Base-by-base conservation (phyloP, 345 rosid genomes). In the Litchi chinensis region DNA sequence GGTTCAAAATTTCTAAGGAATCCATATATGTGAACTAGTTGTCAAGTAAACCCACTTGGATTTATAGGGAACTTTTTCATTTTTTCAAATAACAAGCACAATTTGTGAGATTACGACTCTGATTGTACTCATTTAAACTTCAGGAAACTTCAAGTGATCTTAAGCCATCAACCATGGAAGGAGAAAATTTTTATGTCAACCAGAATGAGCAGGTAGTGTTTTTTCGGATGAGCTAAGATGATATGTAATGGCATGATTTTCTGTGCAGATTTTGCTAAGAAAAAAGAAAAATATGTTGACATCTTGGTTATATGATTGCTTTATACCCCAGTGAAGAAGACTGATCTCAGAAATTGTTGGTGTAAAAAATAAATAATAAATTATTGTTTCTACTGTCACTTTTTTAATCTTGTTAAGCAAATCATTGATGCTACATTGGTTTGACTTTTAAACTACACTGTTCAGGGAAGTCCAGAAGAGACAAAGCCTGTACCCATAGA, bases 401-500 rank as follows among this genome's bases (percentile, higher is more conserved):
- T 63, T 5, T 65, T 63, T 46, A 44, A 52, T 64, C 26, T 71
- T 46, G 15, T 66, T 39, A 71, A 43, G 74, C 76, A 59, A 43
- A 68, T 24, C 41, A 50, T 54, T 73, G 46, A 57, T 71, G 28
- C 39, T 43, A 65, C 21, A n/a, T 60, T 76, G 68, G n/a, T 64
- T 65, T 78, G 60, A 74, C 59, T 68, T 13, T 43, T 74, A 62
- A 65, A 32, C 46, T 78, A 21, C 79, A 41, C 72, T 12, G 43
- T 81, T 44, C 68, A 87, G 90, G 90, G 72, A 71, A 87, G 88
- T 81, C 83, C 83, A 71, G 83, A 76, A 57, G 90, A 87, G 68
- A 80, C 60, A 63, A 87, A 87, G 63, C 87, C 85, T 50, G 76
- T 46, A 39, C 77, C 75, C 57, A 40, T 78, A 73, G 82, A 73